These are phyloP conservation scores for Brassica incana DNA, from an alignment of 345 rosid genomes.

Conservation along the genomic window DNA sequence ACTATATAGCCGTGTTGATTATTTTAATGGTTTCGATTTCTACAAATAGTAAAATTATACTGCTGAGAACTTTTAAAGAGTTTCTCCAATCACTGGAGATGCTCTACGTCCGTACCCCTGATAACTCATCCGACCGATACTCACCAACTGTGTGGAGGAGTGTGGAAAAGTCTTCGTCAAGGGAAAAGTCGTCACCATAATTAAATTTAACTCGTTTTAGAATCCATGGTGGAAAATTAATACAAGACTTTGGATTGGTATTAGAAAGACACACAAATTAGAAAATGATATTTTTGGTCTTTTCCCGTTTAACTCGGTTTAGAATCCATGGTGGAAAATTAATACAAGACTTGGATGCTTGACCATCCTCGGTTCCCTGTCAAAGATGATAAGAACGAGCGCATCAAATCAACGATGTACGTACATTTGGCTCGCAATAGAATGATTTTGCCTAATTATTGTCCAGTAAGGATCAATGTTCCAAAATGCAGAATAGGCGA, in stretches of 20 bases:
- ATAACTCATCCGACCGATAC: constrained; percentile 55
- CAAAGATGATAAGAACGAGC: not conserved
- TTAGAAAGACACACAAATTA: too few species aligned
- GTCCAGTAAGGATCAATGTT: too few species aligned
- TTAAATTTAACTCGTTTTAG: too few species aligned
- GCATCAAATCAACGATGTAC: not conserved
- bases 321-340: not conserved
- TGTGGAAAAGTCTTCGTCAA: not conserved
- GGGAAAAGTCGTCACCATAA: not conserved
- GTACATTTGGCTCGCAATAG: not conserved
- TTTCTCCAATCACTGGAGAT: not conserved
- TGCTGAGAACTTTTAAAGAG: not conserved
- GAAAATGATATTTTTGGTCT: too few species aligned
- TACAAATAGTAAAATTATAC: not conserved
- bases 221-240: too few species aligned
- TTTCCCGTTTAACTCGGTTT: not conserved
- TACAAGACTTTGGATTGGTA: too few species aligned
- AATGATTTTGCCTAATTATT: too few species aligned
- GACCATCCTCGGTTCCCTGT: not conserved
- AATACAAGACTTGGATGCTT: not conserved
- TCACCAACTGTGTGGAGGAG: constrained; percentile 50
- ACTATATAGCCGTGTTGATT: not conserved
- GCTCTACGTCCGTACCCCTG: not conserved
- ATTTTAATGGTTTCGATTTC: not conserved
- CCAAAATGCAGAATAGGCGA: too few species aligned